Conservation (phyloP, 2,329 filamentous ascomycete genomes). For the Exophiala aquamarina region DNA sequence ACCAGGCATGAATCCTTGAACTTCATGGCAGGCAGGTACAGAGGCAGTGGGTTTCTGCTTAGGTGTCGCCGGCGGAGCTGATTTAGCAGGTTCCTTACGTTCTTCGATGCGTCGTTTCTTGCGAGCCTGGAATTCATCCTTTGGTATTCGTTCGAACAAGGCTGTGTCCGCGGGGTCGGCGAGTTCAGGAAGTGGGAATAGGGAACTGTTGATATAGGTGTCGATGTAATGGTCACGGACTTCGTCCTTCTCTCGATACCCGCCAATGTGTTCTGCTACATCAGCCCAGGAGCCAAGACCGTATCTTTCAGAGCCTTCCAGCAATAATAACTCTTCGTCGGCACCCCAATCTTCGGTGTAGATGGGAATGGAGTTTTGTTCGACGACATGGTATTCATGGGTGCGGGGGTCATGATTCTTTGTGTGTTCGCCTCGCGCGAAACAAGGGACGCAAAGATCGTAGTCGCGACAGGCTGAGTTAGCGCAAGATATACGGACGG, state of each 20-base stretch:
- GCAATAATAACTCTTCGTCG: constrained; percentile 88
- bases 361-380: constrained; percentile 97
- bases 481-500: constrained; percentile 92
- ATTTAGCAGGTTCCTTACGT: constrained; percentile 81
- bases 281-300: constrained; percentile 96
- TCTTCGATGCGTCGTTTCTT: constrained; percentile 95
- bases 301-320: constrained; percentile 95
- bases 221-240: constrained; percentile 91
- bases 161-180: constrained; percentile 80
- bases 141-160: constrained; percentile 75
- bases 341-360: constrained; percentile 95
- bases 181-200: constrained; percentile 82
- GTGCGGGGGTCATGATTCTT: constrained; percentile 83
- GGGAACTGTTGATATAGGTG: constrained; percentile 79
- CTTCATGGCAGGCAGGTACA: constrained; percentile 94
- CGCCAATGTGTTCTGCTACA: constrained; percentile 96
- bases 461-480: constrained; percentile 84
- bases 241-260: constrained; percentile 91
- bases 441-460: constrained; percentile 94
- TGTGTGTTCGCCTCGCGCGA: constrained; percentile 75
- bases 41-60: constrained; percentile 96
- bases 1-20: constrained; percentile 98
- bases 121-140: constrained; percentile 87
- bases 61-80: constrained; percentile 76
- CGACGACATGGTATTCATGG: constrained; percentile 89